Conservation (phyloP, 2,329 filamentous ascomycete species). For the Emergomyces africanus region DNA sequence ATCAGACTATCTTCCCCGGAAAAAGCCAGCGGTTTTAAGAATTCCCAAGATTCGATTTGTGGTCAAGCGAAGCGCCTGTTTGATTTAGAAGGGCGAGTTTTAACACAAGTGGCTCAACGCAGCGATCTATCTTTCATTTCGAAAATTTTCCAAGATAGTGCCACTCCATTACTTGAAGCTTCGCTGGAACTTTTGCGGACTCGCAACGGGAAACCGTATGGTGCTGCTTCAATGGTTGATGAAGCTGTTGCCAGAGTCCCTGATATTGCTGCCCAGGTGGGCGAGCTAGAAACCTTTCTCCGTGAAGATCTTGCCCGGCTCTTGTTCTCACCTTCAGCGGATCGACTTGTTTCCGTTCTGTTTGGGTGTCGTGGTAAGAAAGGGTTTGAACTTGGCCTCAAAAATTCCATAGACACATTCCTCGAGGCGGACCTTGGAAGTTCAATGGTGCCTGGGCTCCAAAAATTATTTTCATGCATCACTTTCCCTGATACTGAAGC, state of each 20-base stretch:
- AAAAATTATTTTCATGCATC: constrained; percentile 26
- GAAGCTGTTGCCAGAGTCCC: constrained; percentile 36
- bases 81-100: constrained; percentile 36
- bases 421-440: constrained; percentile 20
- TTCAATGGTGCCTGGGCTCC: constrained; percentile 23
- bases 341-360: constrained; percentile 53
- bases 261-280: constrained; percentile 26
- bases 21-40: constrained; percentile 61
- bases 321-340: constrained; percentile 54
- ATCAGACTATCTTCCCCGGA: constrained; percentile 69
- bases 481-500: constrained; percentile 25
- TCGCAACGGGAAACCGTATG: constrained; percentile 53
- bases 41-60: constrained; percentile 57
- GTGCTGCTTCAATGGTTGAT: constrained; percentile 48
- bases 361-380: constrained; percentile 39
- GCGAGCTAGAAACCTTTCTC: constrained; percentile 40
- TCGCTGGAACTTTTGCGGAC: constrained; percentile 38
- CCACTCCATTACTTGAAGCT: constrained; percentile 30
- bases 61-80: constrained; percentile 58
- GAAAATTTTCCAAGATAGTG: constrained; percentile 25
- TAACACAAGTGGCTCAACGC: constrained; percentile 16
- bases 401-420: constrained; percentile 24
- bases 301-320: constrained; percentile 45
- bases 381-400: constrained; percentile 28
- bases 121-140: constrained; percentile 16